Evolutionary conservation across 495 filamentous ascomycete species (phyloP), one percentile per base, ranked within the genome.

Genomic region (Xylaria sp.): DNA sequence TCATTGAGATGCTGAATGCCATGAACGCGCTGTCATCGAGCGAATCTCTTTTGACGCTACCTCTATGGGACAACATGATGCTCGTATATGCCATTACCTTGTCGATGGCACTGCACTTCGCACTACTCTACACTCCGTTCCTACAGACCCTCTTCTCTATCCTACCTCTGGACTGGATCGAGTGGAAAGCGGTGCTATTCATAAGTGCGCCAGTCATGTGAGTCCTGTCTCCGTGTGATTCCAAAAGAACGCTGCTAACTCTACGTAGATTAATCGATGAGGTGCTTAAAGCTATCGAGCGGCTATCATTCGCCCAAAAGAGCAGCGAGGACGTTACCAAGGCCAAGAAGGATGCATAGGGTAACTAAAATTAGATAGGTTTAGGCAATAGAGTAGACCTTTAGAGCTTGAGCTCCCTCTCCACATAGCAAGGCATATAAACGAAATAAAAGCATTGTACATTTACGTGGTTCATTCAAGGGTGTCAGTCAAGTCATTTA

Each of bases 1-100:
- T 97, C 71, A 98, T 99, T 78, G 97, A 99, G 86, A 99, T 99
- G 97, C 85, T 99, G 74, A 99, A 99, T 82, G 97, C 97, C 69
- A 97, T 99, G 93, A 99, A 99, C 79, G 96, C 96, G 1, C 88
- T 99, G 19, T 97, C 94, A 19, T 97, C 93, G 11, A 95, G 93
- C 81, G 97, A 98, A 81, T 97, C 93, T 6, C 90, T 99, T 3
- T 82, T 99, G 40, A 98, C 96, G 14, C 90, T 98, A 72, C 94
- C 94, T 21, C 83, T 99, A 33, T 97, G 93, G 95, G 88, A 96
- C 76, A 99, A 99, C 83, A 94, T 97, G 90, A 94, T 96, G 86
- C 88, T 99, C 11, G 91, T 99, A 68, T 97, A 97, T 74, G 97
- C 97, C 72, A 96, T 99, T 74, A 86, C 86, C 15, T 82, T 99